These are phyloP conservation scores for Durotheca rogersii DNA, from an alignment of 495 filamentous ascomycete species.

Conservation along the genomic window DNA sequence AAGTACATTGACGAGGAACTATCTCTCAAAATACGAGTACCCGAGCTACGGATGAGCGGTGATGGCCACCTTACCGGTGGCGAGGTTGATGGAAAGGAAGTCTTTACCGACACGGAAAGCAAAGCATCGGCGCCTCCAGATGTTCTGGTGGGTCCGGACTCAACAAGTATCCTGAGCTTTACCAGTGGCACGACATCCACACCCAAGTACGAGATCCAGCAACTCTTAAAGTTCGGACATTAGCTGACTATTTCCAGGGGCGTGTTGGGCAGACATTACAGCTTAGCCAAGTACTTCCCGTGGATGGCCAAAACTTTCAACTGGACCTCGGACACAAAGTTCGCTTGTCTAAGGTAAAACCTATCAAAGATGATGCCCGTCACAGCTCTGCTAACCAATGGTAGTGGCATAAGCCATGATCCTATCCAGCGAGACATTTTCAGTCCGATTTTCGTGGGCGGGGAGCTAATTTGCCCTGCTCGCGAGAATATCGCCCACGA, in stretches of 20 bases:
- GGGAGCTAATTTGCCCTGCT: conserved; percentile 76
- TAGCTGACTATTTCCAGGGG: too few relatives aligned
- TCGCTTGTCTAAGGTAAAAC: too few relatives aligned
- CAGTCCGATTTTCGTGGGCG: conserved; percentile 86
- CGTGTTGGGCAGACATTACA: conserved; percentile 85
- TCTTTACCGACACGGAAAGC: conserved; percentile 55
- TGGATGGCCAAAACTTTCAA: conserved; percentile 89
- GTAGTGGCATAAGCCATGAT: too few relatives aligned
- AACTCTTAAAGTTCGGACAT: too few relatives aligned
- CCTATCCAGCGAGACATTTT: conserved; percentile 68
- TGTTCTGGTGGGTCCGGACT: conserved; percentile 88
- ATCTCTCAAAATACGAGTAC: conserved; percentile 71
- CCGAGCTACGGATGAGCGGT: conserved; percentile 70
- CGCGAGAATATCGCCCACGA: conserved; percentile 88
- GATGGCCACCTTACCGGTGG: conserved; percentile 77
- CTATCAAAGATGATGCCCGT: too few relatives aligned
- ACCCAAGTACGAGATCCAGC: too few relatives aligned
- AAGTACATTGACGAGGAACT: conserved; percentile 74
- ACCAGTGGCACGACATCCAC: too few relatives aligned
- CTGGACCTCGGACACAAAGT: too few relatives aligned
- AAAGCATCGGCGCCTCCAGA: conserved; percentile 61
- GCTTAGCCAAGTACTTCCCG: conserved; percentile 79
- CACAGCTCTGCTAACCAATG: too few relatives aligned
- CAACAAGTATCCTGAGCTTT: too few relatives aligned
- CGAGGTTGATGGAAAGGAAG: conserved; percentile 61